Evolutionary conservation across 306 rosid genomes (phyloP), one percentile per base, ranked within the genome.

Genomic region (Nissolia schottii): DNA sequence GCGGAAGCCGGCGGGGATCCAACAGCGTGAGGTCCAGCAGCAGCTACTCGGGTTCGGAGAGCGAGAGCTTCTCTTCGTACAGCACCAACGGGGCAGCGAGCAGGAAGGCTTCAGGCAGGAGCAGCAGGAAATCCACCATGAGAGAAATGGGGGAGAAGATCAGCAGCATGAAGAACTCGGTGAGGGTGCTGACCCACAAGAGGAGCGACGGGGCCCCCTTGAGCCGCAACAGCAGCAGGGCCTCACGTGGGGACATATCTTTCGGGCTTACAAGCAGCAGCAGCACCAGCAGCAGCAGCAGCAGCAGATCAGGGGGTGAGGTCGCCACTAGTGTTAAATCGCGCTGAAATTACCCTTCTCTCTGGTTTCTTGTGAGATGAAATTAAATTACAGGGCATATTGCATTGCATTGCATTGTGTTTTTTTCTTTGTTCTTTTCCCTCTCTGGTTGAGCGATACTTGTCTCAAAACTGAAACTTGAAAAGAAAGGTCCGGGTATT

Each of bases 201-300:
- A 40, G 12, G 7, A 75, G 78, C 80, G n/a, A 49, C 0, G 15
- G 49, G 6, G 19, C 61, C 68, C 0, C 65, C 34, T 68, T 70
- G 2, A 63, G 76, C 56, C 12, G 55, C 12, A 23, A 64, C 37
- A 79, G 67, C 56, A 63, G 74, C 83, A 66, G 76, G n/a, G n/a
- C n/a, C n/a, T 78, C 77, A 9, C 59, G n/a, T 7, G 56, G 73
- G 24, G 55, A 58, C 41, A 49, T 38, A 11, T 73, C 82, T 27
- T 37, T 67, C 16, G 70, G 78, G 43, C 63, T 59, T 8, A 59
- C 0, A 23, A 80, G 80, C 78, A 71, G 76, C 22, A 20, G 62
- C 66, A 2, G 77, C 54, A 12, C 0, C 3, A 18, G 2, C 51
- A 27, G 32, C 34, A 19, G 23, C 34, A 65, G 70, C 63, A 74